Evolutionary conservation across 108 stramenopile genomes (phyloP).

Genomic region (Nannochloropsis salina): DNA sequence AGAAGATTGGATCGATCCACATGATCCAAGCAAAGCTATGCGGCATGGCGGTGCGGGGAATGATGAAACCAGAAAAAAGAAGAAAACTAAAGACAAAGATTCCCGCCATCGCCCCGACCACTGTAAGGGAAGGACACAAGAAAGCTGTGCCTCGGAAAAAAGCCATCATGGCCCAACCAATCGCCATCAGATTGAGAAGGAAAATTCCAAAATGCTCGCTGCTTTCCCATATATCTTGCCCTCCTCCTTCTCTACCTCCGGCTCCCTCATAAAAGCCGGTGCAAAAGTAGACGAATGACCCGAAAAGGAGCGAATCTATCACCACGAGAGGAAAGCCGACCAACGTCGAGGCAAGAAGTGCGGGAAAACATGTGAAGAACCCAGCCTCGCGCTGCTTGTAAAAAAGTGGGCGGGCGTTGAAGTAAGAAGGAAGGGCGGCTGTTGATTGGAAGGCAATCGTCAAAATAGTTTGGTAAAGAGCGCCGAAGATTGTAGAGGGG

Average conservation of each 20-base stretch:
- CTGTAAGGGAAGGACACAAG: not conserved
- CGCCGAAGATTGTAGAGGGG: not conserved
- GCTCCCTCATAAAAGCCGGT: not conserved
- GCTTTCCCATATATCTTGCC: too few relatives aligned
- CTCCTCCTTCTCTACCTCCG: constrained; percentile 1
- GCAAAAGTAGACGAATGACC: not conserved
- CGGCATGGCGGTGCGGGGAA: not conserved
- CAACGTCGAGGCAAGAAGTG: not conserved
- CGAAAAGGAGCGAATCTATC: not conserved
- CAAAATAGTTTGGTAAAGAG: not conserved
- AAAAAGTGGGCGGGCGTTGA: not conserved
- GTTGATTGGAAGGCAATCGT: not conserved
- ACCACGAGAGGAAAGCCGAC: not conserved
- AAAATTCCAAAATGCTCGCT: not conserved
- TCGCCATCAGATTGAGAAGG: not conserved
- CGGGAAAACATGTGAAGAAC: not conserved
- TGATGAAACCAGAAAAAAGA: not conserved
- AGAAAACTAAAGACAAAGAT: not conserved
- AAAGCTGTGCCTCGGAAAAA: not conserved
- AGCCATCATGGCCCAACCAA: not conserved
- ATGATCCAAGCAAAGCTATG: not conserved
- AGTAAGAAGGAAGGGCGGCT: not conserved
- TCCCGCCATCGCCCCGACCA: not conserved
- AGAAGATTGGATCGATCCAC: not conserved
- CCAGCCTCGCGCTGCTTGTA: not conserved